A percentile compares a stretch with the other conserved stretches of the same genome.
These are phyloP conservation scores for Russula emetica DNA, from an alignment of 768 basidiomycete species.

Conservation along the genomic window DNA sequence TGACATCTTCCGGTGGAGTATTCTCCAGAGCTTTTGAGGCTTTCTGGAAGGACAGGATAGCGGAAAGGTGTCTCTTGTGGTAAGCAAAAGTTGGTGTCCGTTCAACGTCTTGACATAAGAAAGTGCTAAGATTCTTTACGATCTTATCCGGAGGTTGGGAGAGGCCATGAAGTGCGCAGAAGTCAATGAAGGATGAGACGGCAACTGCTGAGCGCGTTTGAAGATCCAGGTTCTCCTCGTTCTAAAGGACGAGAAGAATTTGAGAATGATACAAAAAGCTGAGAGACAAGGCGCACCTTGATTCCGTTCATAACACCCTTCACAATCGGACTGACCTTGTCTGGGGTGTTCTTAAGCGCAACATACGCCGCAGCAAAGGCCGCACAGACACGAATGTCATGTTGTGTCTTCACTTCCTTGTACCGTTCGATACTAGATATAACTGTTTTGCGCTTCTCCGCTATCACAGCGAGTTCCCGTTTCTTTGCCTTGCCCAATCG, in stretches of 20 bases:
- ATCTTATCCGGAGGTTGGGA: conserved; percentile 92
- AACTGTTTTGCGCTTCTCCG: conserved; percentile 69
- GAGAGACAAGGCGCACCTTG: conserved; percentile 54
- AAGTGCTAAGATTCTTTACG: conserved; percentile 94
- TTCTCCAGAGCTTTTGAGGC: conserved; percentile 35
- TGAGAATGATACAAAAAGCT: too few relatives aligned
- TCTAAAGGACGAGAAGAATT: conserved; percentile 40
- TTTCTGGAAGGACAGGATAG: conserved; percentile 71
- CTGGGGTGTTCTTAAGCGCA: conserved; percentile 77
- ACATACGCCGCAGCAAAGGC: conserved; percentile 90
- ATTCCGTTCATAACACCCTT: conserved; percentile 97
- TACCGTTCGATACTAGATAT: conserved; percentile 73
- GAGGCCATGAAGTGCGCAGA: conserved; percentile 69
- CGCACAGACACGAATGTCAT: conserved; percentile 84
- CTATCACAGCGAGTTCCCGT: conserved; percentile 64
- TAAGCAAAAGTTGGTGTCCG: conserved; percentile 86
- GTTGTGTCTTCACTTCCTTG: conserved; percentile 72
- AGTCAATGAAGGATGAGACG: conserved; percentile 83
- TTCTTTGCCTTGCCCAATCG: conserved; percentile 75
- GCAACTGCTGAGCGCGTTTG: conserved; percentile 85
- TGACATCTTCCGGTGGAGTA: conserved; percentile 44
- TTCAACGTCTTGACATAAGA: conserved; percentile 87
- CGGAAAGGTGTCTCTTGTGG: conserved; percentile 55
- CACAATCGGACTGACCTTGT: conserved; percentile 94
- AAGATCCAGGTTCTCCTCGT: conserved; percentile 82